Evolutionary conservation across 257 asterid genomes (phyloP), one percentile per base, ranked within the genome.

Genomic region (Petunia secreta): DNA sequence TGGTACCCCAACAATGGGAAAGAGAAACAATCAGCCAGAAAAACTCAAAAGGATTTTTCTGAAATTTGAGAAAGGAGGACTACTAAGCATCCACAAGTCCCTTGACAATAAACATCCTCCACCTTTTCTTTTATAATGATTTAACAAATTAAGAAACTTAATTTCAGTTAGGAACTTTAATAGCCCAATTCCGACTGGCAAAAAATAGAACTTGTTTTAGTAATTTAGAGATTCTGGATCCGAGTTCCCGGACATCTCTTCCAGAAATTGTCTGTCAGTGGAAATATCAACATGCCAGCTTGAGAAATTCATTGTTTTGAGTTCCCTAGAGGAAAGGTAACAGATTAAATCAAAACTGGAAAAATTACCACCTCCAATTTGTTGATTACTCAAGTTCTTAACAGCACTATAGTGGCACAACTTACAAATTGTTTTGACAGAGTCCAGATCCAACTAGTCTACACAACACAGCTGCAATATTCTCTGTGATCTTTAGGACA

Each of bases 1-100:
- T 96, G 92, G 79, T 68, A 52, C 57, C 73, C 36, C 79, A 69
- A 5, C 62, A 84, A 62, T 62, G 71, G 14, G 54, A 73, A 53
- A 50, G 13, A 69, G 37, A 46, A 64, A 58, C 16, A 10, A 34
- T 14, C 69, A 8, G 53, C 11, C 9, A 76, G 69, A 41, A 58
- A 76, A 76, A n/a, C 13, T 11, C 9, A n/a, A 58, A 52, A 59
- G 68, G 68, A 11, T 58, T 43, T 62, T 60, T 58, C 41, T 40
- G 59, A 11, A 76, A 77, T 77, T n/a, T 41, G 57, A 59, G 13
- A 11, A 41, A 16, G 6, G 39, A 11, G 37, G 66, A 39, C 15
- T 9, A 25, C 53, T 59, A 59, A 59, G 53, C 55, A 43, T 77
- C 52, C 68, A 36, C 80, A 77, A 59, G 67, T 14, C 39, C 69